Conservation (phyloP, 1,284 basidiomycete species). For the Trichosporon faecale region DNA sequence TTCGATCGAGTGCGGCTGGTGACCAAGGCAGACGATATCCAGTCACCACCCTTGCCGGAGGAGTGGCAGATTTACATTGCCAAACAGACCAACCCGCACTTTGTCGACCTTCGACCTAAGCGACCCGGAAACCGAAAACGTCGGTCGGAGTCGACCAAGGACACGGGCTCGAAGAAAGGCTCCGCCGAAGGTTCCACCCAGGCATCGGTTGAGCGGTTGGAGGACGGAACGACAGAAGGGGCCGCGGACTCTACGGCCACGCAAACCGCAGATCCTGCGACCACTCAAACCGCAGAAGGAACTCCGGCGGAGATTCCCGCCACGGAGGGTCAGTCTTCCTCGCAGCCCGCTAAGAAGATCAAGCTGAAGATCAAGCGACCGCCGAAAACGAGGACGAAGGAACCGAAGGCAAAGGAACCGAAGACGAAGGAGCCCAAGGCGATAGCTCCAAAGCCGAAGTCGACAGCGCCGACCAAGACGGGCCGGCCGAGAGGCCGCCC, state of each 20-base stretch:
- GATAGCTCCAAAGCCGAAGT: neutral
- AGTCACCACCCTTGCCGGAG: slow-evolving; percentile 29
- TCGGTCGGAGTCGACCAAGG: neutral
- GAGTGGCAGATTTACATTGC: slow-evolving; percentile 20
- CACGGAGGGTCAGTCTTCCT: neutral
- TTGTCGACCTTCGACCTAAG: slow-evolving; percentile 12
- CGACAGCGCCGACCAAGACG: neutral
- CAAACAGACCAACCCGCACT: slow-evolving; percentile 4
- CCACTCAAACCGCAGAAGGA: neutral
- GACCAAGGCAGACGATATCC: slow-evolving; percentile 31
- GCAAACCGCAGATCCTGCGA: too few species aligned
- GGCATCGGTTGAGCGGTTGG: neutral
- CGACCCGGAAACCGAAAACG: neutral
- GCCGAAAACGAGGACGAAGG: slow-evolving; percentile 6
- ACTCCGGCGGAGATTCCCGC: neutral
- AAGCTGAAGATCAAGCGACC: neutral
- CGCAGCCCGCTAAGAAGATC: slow-evolving; percentile 4
- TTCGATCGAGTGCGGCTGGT: slow-evolving; percentile 43
- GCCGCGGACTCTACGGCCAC: neutral
- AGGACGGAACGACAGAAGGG: neutral
- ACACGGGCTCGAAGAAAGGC: neutral
- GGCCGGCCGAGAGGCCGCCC: neutral
- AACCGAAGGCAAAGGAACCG: neutral
- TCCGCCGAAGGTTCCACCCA: neutral
- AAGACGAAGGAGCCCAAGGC: neutral